Base-by-base conservation (phyloP, 176 grass and related monocot species). In the Zizania latifolia region DNA sequence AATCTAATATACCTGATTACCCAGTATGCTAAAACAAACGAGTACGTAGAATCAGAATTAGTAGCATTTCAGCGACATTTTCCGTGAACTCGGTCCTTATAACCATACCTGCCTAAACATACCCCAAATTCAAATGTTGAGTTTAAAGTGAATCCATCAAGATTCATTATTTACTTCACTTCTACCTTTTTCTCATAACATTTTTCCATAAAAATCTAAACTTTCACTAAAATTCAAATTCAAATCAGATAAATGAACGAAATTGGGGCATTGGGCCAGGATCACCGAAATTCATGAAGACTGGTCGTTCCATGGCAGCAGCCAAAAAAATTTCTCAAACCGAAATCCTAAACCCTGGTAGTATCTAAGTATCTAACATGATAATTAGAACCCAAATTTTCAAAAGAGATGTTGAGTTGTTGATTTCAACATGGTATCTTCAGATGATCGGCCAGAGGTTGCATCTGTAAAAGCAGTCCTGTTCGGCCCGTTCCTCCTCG, bases 401-500 rank as follows among this genome's bases (percentile, higher is more conserved):
- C 22, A 44, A 5, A 4, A 33, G 24, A 8, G 19, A 56, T n/a
- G n/a, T n/a, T n/a, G n/a, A n/a, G n/a, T n/a, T n/a, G n/a, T 24
- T 81, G 1, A 81, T 17, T 53, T 8, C 2, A 22, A 81, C n/a
- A n/a, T 84, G 27, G 26, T 65, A 64, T 31, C 5, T 78, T 24
- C 91, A 99, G 95, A 99, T 86, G 89, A 99, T 50, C 83, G 95
- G 40, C 59, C 87, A 15, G 84, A 84, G 50, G 92, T 80, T 26
- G 68, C 76, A 43, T 84, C 91, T 5, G 58, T 94, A 5, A 85
- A 94, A 70, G 91, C 91, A 62, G 74, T 99, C 28, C 83, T 99
- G 16, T 99, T 94, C 44, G 95, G 92, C 0, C 95, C 91, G 2
- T 92, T 88, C 82, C 85, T 99, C 80, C 95, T 99, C 26, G 87